phyloP scores from a whole-genome alignment of 2,329 filamentous ascomycete genomes.

The Exophiala viscosa region DNA sequence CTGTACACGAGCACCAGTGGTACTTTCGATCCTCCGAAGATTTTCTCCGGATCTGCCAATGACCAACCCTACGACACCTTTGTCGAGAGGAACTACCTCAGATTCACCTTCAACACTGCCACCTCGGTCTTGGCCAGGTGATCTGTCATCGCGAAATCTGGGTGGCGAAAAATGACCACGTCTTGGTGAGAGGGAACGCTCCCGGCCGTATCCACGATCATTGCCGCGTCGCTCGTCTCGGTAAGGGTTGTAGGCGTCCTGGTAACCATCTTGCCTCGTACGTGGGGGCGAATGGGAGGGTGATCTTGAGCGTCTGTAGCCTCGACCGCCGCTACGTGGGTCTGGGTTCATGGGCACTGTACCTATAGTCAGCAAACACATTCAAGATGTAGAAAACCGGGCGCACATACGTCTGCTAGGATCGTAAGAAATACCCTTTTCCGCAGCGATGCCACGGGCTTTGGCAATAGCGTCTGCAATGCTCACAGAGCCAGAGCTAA shows the following conservation, averaged over 20 bases:
- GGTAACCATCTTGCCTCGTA: constrained; percentile 63
- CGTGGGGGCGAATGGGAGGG: constrained; percentile 71
- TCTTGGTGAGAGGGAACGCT: constrained; percentile 69
- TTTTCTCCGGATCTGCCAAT: constrained; percentile 91
- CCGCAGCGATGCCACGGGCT: constrained; percentile 74
- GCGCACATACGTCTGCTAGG: constrained; percentile 33
- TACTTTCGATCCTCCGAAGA: constrained; percentile 75
- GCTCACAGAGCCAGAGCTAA: constrained; percentile 75
- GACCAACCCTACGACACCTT: constrained; percentile 80
- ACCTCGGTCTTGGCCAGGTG: constrained; percentile 43
- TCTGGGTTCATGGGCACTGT: constrained; percentile 21
- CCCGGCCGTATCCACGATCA: constrained; percentile 59
- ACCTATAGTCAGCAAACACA: not conserved
- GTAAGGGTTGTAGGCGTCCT: constrained; percentile 77
- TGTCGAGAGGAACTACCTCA: constrained; percentile 83
- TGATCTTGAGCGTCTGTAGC: constrained; percentile 59
- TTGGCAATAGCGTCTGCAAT: constrained; percentile 81
- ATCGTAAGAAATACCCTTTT: constrained; percentile 63
- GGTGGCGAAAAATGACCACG: constrained; percentile 47
- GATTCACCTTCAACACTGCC: constrained; percentile 63
- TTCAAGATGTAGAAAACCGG: not conserved
- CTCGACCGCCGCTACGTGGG: constrained; percentile 41
- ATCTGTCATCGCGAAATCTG: constrained; percentile 50
- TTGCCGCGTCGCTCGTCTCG: constrained; percentile 71
- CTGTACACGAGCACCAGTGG: constrained; percentile 79